A percentile compares a stretch with the other conserved stretches of the same genome.
Evolutionary conservation across 176 grass and related monocot genomes (phyloP).

Genomic region (Oryza glumipatula): DNA sequence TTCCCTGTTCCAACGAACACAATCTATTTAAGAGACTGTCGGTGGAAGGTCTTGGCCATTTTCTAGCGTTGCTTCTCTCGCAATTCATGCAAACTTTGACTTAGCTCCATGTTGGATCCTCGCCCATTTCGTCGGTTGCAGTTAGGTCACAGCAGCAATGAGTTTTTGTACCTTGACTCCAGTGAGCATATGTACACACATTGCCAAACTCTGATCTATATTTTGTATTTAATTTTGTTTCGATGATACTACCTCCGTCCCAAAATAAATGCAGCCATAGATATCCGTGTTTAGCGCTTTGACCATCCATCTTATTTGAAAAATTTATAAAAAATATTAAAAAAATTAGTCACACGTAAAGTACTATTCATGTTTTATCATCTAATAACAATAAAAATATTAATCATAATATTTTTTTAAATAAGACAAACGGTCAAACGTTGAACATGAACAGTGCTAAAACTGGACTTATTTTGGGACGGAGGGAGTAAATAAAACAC

Average conservation of each 20-base stretch:
- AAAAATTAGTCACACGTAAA: too few relatives aligned
- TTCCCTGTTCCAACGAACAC: background rate
- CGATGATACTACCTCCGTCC: background rate
- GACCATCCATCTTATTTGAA: too few relatives aligned
- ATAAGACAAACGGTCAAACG: too few relatives aligned
- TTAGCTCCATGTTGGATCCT: background rate
- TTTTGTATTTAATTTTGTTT: background rate
- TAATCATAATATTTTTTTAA: too few relatives aligned
- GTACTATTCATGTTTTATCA: too few relatives aligned
- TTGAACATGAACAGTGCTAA: too few relatives aligned
- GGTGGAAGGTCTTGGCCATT: background rate
- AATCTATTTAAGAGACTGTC: constrained; percentile 8
- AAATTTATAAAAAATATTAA: too few relatives aligned
- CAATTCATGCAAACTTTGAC: background rate
- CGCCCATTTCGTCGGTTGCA: background rate
- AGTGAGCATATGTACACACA: background rate
- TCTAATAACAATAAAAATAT: too few relatives aligned
- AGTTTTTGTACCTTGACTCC: background rate
- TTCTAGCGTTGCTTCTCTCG: background rate
- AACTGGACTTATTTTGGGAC: too few relatives aligned
- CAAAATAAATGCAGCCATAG: too few relatives aligned
- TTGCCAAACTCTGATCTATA: background rate
- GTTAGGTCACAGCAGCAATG: background rate
- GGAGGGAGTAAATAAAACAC: background rate
- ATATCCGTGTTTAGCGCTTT: too few relatives aligned